phyloP scores from a whole-genome alignment of 331 rosid genomes.

The Telfairia occidentalis region DNA sequence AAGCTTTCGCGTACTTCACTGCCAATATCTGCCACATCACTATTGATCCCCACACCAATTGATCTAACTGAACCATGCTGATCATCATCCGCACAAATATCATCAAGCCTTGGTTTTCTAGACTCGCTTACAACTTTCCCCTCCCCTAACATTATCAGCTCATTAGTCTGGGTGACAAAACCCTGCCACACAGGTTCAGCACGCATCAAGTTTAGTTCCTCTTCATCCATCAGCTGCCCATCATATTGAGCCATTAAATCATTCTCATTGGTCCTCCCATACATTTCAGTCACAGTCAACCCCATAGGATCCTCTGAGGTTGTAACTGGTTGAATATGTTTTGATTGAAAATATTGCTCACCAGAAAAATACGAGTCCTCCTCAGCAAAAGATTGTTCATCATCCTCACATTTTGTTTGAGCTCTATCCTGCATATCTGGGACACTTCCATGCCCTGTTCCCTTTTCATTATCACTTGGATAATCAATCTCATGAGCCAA shows the following conservation, averaged over 20 bases:
- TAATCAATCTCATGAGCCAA: conserved; percentile 95
- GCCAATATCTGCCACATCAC: conserved; percentile 81
- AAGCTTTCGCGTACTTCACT: conserved; percentile 85
- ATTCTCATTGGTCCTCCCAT: conserved; percentile 49
- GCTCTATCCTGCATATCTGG: conserved; percentile 76
- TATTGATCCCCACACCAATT: conserved; percentile 91
- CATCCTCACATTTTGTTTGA: conserved; percentile 78
- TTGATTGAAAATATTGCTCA: conserved; percentile 65
- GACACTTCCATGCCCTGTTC: conserved; percentile 74
- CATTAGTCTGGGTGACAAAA: conserved; percentile 76
- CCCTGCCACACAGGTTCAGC: conserved; percentile 97
- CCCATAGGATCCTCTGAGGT: conserved; percentile 63
- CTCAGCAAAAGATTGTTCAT: conserved; percentile 92
- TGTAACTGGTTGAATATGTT: conserved; percentile 56
- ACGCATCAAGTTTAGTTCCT: conserved; percentile 76
- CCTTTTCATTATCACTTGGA: conserved; percentile 97
- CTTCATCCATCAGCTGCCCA: conserved; percentile 83
- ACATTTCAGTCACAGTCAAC: conserved; percentile 52
- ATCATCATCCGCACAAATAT: conserved; percentile 62
- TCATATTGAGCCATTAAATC: conserved; percentile 77
- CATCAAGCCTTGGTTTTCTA: conserved; percentile 56
- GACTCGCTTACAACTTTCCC: conserved; percentile 46
- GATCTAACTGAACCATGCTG: conserved; percentile 91
- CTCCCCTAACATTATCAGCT: conserved; percentile 65
- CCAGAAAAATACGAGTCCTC: conserved; percentile 91